Percentiles rank a stretch among this genome's conserved stretches.
These are phyloP conservation scores for Penicillium soppii DNA, from an alignment of 495 filamentous ascomycete genomes.

Conservation along the genomic window DNA sequence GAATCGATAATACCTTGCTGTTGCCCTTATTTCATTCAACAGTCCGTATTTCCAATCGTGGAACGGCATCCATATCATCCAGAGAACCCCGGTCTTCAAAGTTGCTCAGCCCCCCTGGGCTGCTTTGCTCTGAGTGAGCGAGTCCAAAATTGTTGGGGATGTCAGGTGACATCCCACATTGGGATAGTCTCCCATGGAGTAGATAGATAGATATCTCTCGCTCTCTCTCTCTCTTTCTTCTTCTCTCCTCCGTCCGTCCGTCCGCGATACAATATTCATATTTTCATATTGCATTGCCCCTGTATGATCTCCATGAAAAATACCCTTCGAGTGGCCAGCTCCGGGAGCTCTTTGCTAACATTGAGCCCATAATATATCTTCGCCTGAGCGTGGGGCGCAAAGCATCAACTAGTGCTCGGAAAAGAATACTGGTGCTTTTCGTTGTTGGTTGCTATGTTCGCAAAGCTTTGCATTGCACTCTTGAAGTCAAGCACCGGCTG, in stretches of 20 bases:
- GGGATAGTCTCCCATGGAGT: too few species aligned
- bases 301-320: too few species aligned
- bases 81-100: slow-evolving; percentile 6
- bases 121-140: not conserved
- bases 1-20: not conserved
- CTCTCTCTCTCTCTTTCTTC: too few species aligned
- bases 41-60: slow-evolving; percentile 6
- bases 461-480: not conserved
- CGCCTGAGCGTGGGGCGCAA: slow-evolving; percentile 1
- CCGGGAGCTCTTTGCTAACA: slow-evolving; percentile 6
- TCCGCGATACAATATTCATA: too few species aligned
- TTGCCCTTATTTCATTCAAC: not conserved
- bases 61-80: slow-evolving; percentile 1
- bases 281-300: too few species aligned
- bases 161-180: too few species aligned
- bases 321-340: not conserved
- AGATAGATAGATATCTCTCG: too few species aligned
- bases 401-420: slow-evolving; percentile 9
- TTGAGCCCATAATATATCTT: slow-evolving; percentile 13
- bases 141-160: too few species aligned
- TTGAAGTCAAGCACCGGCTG: slow-evolving; percentile 2
- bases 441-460: slow-evolving; percentile 5
- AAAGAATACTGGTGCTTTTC: slow-evolving; percentile 8
- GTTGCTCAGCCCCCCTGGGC: not conserved
- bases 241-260: too few species aligned